Evolutionary conservation across 2,329 filamentous ascomycete species (phyloP).

Genomic region (Metarhizium rileyi): DNA sequence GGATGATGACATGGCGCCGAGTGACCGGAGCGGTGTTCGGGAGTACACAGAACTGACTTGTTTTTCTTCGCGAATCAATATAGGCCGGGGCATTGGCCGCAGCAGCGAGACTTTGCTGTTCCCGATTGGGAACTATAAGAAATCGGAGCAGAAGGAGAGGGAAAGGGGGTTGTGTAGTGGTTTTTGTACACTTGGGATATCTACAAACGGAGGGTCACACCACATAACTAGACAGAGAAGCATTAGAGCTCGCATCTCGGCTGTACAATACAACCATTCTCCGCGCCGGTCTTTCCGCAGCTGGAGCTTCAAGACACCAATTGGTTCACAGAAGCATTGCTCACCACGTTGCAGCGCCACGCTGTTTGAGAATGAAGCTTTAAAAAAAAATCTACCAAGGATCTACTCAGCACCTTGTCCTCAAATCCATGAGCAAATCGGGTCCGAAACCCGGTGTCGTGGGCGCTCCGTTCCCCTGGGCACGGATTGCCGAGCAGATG

Average conservation of each 20-base stretch:
- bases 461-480: background rate
- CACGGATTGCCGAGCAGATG: background rate
- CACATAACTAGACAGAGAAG: background rate
- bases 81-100: constrained; percentile 31
- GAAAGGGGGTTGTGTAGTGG: background rate
- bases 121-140: constrained; percentile 30
- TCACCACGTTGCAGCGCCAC: too few species aligned
- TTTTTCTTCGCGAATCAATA: background rate
- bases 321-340: background rate
- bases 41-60: constrained; percentile 8
- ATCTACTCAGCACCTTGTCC: too few species aligned
- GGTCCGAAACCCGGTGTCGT: background rate
- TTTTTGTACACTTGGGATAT: background rate
- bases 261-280: background rate
- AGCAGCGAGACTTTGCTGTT: constrained; percentile 30
- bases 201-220: background rate
- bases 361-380: background rate
- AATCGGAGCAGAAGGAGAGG: background rate
- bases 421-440: background rate
- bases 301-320: background rate
- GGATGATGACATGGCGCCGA: background rate
- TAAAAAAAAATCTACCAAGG: too few species aligned
- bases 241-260: background rate
- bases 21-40: background rate
- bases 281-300: background rate